Evolutionary conservation across 306 rosid genomes (phyloP).

Genomic region (Pterocarpus macrocarpus): DNA sequence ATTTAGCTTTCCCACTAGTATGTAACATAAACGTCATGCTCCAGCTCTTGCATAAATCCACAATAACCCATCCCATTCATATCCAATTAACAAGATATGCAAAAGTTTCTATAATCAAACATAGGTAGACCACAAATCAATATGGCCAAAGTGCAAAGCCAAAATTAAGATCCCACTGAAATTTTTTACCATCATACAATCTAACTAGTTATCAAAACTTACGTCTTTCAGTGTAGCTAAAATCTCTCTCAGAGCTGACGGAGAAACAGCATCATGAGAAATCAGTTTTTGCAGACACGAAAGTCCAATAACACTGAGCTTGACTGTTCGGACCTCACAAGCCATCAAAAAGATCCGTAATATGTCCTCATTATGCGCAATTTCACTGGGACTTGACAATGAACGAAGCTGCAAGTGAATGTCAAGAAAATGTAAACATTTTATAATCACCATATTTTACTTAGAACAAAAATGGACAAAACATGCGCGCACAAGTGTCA

Average conservation of each 20-base stretch:
- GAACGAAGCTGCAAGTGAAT: constrained; percentile 83
- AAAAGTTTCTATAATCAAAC: constrained; percentile 30
- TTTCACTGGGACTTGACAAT: constrained; percentile 84
- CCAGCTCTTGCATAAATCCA: constrained; percentile 37
- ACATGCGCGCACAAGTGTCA: neutral
- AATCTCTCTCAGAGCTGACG: constrained; percentile 81
- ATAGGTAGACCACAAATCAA: constrained; percentile 25
- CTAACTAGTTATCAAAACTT: constrained; percentile 52
- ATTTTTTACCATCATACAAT: neutral
- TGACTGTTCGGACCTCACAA: constrained; percentile 84
- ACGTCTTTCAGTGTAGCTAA: constrained; percentile 88
- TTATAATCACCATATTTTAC: constrained; percentile 1
- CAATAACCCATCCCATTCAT: constrained; percentile 21
- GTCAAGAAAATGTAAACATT: constrained; percentile 43
- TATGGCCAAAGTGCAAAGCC: constrained; percentile 29
- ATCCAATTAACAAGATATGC: constrained; percentile 25
- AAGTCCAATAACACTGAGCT: constrained; percentile 92
- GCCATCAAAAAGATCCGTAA: constrained; percentile 89
- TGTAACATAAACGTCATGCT: constrained; percentile 30
- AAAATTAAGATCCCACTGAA: constrained; percentile 27
- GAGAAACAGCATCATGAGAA: constrained; percentile 91
- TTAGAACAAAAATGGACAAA: constrained; percentile 4
- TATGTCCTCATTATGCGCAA: constrained; percentile 92
- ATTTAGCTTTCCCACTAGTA: constrained; percentile 22
- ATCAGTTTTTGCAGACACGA: constrained; percentile 93